Base-by-base conservation (phyloP, 1,284 basidiomycete species). In the Calocybe gambosa region DNA sequence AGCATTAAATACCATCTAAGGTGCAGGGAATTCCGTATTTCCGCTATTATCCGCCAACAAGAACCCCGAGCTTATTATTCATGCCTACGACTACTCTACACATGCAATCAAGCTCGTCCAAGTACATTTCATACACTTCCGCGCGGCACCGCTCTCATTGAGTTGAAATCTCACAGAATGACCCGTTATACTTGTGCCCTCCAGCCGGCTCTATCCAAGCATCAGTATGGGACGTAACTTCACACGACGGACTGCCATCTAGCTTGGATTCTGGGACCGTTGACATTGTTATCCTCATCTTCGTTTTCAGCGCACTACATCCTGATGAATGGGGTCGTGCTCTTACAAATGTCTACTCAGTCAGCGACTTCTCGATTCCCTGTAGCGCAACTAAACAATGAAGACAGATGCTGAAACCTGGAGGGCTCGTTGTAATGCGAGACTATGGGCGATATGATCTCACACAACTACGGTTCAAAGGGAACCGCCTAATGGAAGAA, bases 371-470 rank as follows among this genome's bases (percentile, higher is more conserved):
- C 26, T 45, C 34, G 21, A 34, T 38, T 2, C 12, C 2, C 12
- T 5, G 19, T 23, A 9, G 19, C 33, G 5, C 20, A 28, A 3
- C 31, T 19, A 23, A n/a, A 3, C 7, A 13, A 25, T 15, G 35
- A 5, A 7, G 3, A 20, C 41, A 93, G 85, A 85, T 95, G 57
- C 75, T 99, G 2, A 96, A 93, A 69, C 93, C 93, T 0, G 85
- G 83, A 10, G 95, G 96, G 1, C 66, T 82, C 2, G 74, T 96
- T 7, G 72, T 97, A 1, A 75, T 99, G 51, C 82, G 96, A 5
- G 96, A 99, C 63, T 99, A 99, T 60, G 96, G 93, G 0, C 78
- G 96, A 20, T 80, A 98, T 62, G 96, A 99, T 62, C 78, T 93
- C 42, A 89, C 93, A 0, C 95, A 99, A 66, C 71, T 99, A 19